Evolutionary conservation across 2,329 filamentous ascomycete genomes (phyloP), one percentile per base, ranked within the genome.

Genomic region (Penicillium polonicum): DNA sequence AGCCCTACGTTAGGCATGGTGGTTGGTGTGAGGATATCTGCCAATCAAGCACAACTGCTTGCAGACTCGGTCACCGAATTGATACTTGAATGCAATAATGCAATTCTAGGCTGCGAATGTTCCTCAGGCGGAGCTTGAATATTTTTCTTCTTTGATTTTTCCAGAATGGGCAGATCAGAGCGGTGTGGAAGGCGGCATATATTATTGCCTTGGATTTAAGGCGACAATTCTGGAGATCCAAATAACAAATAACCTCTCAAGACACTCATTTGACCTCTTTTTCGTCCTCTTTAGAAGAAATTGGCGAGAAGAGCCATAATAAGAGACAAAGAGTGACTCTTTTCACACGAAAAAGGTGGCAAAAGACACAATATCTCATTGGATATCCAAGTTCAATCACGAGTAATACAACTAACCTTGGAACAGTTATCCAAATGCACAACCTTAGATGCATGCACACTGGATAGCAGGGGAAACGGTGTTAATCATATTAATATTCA

Each of bases 91-190:
- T 29, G 39, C 39, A 46, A 48, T 55, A 21, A 43, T 39, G 44
- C 45, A 45, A 58, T 50, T 41, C 45, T 50, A 55, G 17, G 52
- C 45, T 48, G 50, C 23, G 15, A 57, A 61, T 60, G n/a, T 64
- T 61, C 35, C 57, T 52, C 33, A 48, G 57, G 54, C 57, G 57
- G 62, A 60, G 58, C 60, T 50, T 44, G 64, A 70, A 72, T 72
- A 72, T 70, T 73, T 73, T 73, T 73, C 67, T 68, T 63, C 60
- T 55, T 59, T 65, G 60, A 66, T 65, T 66, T 67, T 66, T 61
- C 60, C 62, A 59, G 29, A 19, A 43, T 41, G 54, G 68, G 70
- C 70, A 73, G 63, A 70, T 64, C 5, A 17, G 8, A 60, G 70
- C 70, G 70, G 70, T 70, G 65, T 52, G 17, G 3, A 35, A 27